Evolutionary conservation across 768 basidiomycete genomes (phyloP).

Genomic region (Pholiota conissans): DNA sequence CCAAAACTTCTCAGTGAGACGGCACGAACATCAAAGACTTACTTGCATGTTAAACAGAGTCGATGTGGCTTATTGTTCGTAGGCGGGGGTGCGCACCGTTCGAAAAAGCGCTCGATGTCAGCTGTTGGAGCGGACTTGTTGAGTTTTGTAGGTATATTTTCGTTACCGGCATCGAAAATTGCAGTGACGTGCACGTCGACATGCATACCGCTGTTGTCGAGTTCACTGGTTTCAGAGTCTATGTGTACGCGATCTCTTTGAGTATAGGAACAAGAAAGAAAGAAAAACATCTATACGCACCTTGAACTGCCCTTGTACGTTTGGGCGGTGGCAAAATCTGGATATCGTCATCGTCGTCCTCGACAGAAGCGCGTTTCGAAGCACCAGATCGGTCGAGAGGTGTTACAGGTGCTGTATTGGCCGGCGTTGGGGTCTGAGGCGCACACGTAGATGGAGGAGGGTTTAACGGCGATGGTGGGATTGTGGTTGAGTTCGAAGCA

Average conservation of each 20-base stretch:
- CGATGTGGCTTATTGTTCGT: constrained; percentile 1
- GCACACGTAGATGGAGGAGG: too few species aligned
- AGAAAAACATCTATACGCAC: too few species aligned
- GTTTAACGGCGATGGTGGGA: too few species aligned
- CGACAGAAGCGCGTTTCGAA: neutral
- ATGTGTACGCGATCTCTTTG: too few species aligned
- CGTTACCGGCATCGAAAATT: neutral
- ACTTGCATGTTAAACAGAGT: neutral
- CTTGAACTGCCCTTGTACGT: neutral
- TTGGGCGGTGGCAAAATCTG: neutral
- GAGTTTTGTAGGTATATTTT: neutral
- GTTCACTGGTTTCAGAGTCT: too few species aligned
- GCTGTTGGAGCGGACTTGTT: neutral
- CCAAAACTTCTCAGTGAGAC: too few species aligned
- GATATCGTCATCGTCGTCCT: neutral
- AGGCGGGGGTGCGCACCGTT: neutral
- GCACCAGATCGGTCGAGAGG: too few species aligned
- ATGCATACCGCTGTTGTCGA: neutral
- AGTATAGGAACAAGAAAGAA: too few species aligned
- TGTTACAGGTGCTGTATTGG: too few species aligned
- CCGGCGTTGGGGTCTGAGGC: neutral
- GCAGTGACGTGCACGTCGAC: neutral
- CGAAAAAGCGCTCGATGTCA: constrained; percentile 10
- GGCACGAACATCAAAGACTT: too few species aligned
- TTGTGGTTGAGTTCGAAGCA: too few species aligned